Percentiles rank a stretch among this genome's conserved stretches.
Conservation (phyloP, 257 asterid genomes). For the Agastache rugosa region DNA sequence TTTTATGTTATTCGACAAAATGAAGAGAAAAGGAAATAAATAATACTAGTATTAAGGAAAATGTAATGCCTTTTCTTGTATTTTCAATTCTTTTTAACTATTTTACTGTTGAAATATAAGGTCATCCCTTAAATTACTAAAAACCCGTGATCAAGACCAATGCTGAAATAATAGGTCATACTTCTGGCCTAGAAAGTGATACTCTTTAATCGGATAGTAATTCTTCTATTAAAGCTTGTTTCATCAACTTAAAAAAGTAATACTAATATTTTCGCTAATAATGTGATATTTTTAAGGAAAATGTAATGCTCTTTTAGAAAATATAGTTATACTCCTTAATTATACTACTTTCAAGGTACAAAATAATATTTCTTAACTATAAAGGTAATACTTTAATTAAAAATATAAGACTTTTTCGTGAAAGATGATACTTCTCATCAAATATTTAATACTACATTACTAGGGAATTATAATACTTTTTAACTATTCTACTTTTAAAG, state of each 20-base stretch:
- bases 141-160: too few relatives aligned
- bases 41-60: not conserved
- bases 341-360: not conserved
- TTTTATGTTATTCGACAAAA: not conserved
- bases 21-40: not conserved
- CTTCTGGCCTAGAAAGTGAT: not conserved
- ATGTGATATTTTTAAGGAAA: not conserved
- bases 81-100: not conserved
- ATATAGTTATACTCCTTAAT: not conserved
- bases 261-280: too few relatives aligned
- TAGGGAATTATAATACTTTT: not conserved
- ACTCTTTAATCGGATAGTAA: not conserved
- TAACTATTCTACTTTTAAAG: not conserved
- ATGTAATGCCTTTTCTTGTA: not conserved
- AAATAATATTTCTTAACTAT: not conserved
- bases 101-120: not conserved
- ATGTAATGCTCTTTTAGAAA: not conserved
- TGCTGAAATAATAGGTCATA: not conserved
- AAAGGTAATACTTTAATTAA: not conserved
- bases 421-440: not conserved
- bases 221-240: not conserved
- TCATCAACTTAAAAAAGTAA: not conserved
- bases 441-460: not conserved
- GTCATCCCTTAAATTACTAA: too few relatives aligned
- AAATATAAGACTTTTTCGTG: not conserved